These are phyloP conservation scores for Tulasnella sp. DNA, from an alignment of 768 basidiomycete genomes.

Conservation along the genomic window DNA sequence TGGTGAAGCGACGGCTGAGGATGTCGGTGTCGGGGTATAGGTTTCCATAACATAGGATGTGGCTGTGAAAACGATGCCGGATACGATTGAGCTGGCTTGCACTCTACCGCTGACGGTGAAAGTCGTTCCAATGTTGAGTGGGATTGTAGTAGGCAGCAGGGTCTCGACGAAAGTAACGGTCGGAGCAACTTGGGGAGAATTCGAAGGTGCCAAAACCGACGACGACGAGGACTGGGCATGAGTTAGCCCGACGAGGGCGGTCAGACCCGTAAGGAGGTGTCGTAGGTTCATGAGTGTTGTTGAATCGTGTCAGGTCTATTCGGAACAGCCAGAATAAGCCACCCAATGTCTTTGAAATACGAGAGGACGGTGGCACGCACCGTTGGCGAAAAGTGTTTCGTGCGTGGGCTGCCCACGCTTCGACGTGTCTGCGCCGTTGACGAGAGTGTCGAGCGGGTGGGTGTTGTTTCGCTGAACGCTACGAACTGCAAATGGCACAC, in stretches of 20 bases:
- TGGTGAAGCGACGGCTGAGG: slow-evolving; percentile 36
- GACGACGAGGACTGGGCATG: neutral
- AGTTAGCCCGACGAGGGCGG: neutral
- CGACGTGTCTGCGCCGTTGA: neutral
- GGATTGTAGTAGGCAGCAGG: slow-evolving; percentile 50
- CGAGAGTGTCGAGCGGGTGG: neutral
- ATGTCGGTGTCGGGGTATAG: slow-evolving; percentile 32
- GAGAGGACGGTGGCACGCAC: neutral
- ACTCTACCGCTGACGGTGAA: slow-evolving; percentile 28
- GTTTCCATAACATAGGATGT: slow-evolving; percentile 4
- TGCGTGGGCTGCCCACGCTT: neutral
- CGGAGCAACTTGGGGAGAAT: slow-evolving; percentile 4
- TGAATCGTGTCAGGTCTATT: neutral
- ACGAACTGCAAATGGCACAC: neutral
- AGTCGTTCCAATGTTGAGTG: slow-evolving; percentile 49
- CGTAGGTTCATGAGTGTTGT: neutral
- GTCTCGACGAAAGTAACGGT: slow-evolving; percentile 42
- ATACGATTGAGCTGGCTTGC: neutral
- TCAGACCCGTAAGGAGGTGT: neutral
- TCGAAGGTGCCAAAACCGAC: neutral
- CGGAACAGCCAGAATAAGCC: neutral
- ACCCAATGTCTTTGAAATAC: neutral
- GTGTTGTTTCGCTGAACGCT: neutral
- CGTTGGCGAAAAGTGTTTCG: neutral
- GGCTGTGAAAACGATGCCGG: slow-evolving; percentile 1